These are phyloP conservation scores for Zanthoxylum bungeanum DNA, from an alignment of 345 rosid genomes.

Conservation along the genomic window DNA sequence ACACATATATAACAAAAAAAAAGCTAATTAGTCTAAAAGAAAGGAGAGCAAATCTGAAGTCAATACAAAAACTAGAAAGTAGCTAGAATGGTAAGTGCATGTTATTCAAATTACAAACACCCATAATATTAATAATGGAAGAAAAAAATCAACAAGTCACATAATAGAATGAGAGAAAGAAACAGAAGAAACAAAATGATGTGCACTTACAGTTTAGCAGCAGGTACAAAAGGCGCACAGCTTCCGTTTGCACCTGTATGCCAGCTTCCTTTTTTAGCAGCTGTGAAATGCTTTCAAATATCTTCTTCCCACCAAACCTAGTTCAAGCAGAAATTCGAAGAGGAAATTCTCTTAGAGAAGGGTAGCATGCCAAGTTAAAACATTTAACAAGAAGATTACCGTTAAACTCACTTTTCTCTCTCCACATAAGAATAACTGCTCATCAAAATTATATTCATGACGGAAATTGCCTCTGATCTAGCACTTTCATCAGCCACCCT, in stretches of 20 bases:
- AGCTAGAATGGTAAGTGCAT: background rate
- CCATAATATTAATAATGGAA: background rate
- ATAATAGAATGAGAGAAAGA: background rate
- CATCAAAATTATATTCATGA: conserved; percentile 73
- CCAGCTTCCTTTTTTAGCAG: conserved; percentile 59
- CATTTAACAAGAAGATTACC: background rate
- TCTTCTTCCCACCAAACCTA: conserved; percentile 52
- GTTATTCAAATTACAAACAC: background rate
- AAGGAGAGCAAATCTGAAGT: background rate
- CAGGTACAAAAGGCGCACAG: conserved; percentile 57
- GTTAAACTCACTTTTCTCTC: conserved; percentile 62
- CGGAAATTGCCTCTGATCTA: conserved; percentile 66
- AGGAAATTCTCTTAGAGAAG: conserved; percentile 8
- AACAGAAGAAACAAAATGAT: conserved; percentile 3
- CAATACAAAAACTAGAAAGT: background rate
- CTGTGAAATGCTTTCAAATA: conserved; percentile 50
- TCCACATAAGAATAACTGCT: conserved; percentile 50
- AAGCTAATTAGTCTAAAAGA: background rate
- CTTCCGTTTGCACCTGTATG: conserved; percentile 55
- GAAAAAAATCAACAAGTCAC: background rate
- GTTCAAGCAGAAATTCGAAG: conserved; percentile 12
- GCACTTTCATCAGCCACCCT: conserved; percentile 46
- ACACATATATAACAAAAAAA: background rate
- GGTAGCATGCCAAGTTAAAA: conserved; percentile 8
- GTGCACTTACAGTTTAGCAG: conserved; percentile 66